A percentile compares a stretch with the other conserved stretches of the same genome.
Evolutionary conservation across 306 rosid genomes (phyloP).

Genomic region (Fragaria nilgerrensis): DNA sequence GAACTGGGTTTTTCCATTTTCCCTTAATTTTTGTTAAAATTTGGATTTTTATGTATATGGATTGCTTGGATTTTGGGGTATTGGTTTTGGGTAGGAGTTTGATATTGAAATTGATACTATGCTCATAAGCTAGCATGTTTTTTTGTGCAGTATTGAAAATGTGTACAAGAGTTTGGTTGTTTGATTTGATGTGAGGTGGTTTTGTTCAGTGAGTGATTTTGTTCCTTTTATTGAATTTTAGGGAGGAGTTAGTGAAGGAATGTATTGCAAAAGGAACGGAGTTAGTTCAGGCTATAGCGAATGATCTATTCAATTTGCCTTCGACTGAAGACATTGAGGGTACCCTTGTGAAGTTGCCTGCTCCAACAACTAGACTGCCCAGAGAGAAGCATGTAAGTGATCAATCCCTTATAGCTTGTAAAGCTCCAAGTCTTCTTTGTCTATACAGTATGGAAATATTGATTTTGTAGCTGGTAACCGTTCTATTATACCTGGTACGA

Average conservation of each 20-base stretch:
- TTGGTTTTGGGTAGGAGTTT: neutral
- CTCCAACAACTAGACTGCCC: constrained; percentile 66
- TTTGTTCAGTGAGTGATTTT: neutral
- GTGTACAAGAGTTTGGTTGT: neutral
- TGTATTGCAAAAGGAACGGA: constrained; percentile 68
- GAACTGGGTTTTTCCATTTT: neutral
- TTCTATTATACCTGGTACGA: neutral
- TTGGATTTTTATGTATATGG: neutral
- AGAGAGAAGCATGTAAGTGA: constrained; percentile 76
- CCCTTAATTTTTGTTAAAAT: neutral
- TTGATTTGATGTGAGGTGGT: neutral
- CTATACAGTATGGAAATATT: neutral
- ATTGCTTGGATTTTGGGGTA: neutral
- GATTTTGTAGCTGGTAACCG: neutral
- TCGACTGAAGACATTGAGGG: constrained; percentile 76
- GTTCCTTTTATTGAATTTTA: constrained; percentile 12
- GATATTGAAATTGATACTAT: neutral
- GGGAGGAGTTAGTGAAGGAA: constrained; percentile 61
- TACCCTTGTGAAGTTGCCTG: constrained; percentile 74
- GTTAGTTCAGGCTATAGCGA: constrained; percentile 73
- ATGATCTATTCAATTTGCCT: constrained; percentile 62
- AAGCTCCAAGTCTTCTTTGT: neutral
- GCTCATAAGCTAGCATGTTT: neutral
- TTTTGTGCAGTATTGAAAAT: neutral
- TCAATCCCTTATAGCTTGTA: neutral